phyloP scores from a whole-genome alignment of 805 yeast genomes.

The Jamesozyma rosinii region DNA sequence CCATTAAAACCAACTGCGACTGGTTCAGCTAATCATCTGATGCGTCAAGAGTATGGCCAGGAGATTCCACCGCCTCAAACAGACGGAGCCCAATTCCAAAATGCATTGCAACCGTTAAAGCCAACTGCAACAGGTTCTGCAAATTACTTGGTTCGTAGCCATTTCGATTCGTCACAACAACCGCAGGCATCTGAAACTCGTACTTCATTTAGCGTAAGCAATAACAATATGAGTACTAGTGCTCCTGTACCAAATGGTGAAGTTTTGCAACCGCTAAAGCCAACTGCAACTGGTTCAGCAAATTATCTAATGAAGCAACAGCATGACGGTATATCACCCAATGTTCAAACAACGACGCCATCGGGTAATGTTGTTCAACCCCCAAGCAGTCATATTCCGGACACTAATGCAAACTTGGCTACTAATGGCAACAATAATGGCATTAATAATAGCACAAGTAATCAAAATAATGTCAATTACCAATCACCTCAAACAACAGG shows the following conservation, averaged over 20 bases:
- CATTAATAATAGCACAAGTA: not conserved
- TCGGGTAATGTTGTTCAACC: not conserved
- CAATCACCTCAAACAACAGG: constrained; percentile 13
- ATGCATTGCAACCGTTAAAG: constrained; percentile 18
- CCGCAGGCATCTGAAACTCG: constrained; percentile 1
- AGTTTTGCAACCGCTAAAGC: constrained; percentile 27
- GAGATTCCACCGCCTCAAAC: not conserved
- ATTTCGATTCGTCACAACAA: constrained; percentile 5
- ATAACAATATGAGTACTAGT: not conserved
- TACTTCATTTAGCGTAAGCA: not conserved
- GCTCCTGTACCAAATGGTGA: constrained; percentile 17
- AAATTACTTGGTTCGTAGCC: constrained; percentile 27
- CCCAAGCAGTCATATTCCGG: not conserved
- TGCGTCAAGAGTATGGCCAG: constrained; percentile 18
- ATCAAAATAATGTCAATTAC: not conserved
- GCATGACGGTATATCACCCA: constrained; percentile 13
- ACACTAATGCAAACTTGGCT: not conserved
- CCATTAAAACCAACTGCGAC: constrained; percentile 31
- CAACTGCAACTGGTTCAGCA: constrained; percentile 31
- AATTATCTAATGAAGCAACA: constrained; percentile 26
- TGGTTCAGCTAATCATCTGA: constrained; percentile 28
- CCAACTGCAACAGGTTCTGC: constrained; percentile 38
- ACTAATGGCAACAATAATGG: not conserved
- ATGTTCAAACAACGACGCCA: constrained; percentile 8
- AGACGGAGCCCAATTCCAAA: not conserved